Base-by-base conservation (phyloP, 2,329 filamentous ascomycete species). In the Endothia cerciana region DNA sequence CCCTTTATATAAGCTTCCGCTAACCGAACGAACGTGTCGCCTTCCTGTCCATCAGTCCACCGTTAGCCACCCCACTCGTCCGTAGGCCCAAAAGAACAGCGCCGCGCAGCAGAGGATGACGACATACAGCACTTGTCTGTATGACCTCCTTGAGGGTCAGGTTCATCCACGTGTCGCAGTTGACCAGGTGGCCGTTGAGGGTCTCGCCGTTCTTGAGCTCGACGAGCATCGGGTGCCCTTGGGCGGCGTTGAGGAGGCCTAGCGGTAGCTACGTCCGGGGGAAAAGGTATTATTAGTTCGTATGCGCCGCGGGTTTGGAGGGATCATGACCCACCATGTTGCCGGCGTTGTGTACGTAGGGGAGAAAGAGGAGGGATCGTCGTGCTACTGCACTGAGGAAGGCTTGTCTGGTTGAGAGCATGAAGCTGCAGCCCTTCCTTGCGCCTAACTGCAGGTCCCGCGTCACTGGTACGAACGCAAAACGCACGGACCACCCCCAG, bases 111-210 rank as follows among this genome's bases (percentile, higher is more conserved):
- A n/a, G 19, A 56, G 53, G 33, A 15, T 41, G 22, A 64, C 38
- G 25, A 72, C 83, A 61, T 79, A 91, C 88, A 30, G 94, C 89
- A 76, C 91, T 97, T 22, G 95, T 98, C 80, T 98, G 94, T 43
- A 98, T 92, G 28, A 99, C 96, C 78, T 98, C 95, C 79, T 95
- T 97, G 71, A 99, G 81, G 2, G 94, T 98, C 72, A 99, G 83
- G 81, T 99, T 99, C 95, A 99, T 99, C 93, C 95, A 99, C 59
- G 94, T 99, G 79, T 99, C 95, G 88, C 94, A 99, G 78, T 91
- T 93, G 78, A 97, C 91, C 67, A 99, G 84, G 76, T 97, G 93
- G 69, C 95, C 95, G 81, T 98, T 99, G 68, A 99, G 87, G 0
- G 95, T 98, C 80, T 99, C 94, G 81, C 94, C 94, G 75, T 94